These are phyloP conservation scores for Mycena haematopus DNA, from an alignment of 768 basidiomycete species.

Conservation along the genomic window DNA sequence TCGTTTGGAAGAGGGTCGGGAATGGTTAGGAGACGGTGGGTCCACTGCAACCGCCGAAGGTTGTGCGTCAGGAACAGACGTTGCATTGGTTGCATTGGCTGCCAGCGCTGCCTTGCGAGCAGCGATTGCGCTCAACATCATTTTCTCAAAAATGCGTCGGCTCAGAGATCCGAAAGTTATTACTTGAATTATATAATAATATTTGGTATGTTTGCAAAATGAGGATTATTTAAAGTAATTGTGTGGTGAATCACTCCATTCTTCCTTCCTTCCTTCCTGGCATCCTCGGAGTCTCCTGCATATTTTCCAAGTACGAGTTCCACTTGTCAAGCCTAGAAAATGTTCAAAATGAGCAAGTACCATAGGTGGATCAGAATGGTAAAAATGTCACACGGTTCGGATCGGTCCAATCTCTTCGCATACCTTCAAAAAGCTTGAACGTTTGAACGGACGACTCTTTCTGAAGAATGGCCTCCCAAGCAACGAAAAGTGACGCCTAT, in stretches of 20 bases:
- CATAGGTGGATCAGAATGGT: not conserved
- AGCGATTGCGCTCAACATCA: conserved; percentile 76
- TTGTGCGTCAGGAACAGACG: conserved; percentile 9
- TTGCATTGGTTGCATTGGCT: conserved; percentile 26
- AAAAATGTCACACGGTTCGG: too few relatives aligned
- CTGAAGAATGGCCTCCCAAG: too few relatives aligned
- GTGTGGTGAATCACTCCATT: not conserved
- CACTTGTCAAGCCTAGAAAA: conserved; percentile 48
- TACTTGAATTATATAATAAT: too few relatives aligned
- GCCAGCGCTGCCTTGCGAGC: conserved; percentile 68
- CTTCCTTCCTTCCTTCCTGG: too few relatives aligned
- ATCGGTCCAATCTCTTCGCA: too few relatives aligned
- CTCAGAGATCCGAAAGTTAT: not conserved
- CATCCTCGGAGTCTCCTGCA: conserved; percentile 42
- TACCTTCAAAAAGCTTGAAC: too few relatives aligned
- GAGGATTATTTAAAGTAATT: not conserved
- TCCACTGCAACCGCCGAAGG: conserved; percentile 27
- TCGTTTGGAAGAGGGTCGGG: conserved; percentile 50
- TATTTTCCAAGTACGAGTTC: conserved; percentile 48
- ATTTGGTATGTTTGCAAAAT: too few relatives aligned
- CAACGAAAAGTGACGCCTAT: too few relatives aligned
- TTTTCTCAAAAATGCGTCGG: not conserved
- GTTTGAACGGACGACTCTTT: too few relatives aligned
- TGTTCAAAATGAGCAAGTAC: conserved; percentile 1
- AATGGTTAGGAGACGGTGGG: conserved; percentile 11